Base-by-base conservation (phyloP, 257 asterid genomes). In the Henckelia pumila region DNA sequence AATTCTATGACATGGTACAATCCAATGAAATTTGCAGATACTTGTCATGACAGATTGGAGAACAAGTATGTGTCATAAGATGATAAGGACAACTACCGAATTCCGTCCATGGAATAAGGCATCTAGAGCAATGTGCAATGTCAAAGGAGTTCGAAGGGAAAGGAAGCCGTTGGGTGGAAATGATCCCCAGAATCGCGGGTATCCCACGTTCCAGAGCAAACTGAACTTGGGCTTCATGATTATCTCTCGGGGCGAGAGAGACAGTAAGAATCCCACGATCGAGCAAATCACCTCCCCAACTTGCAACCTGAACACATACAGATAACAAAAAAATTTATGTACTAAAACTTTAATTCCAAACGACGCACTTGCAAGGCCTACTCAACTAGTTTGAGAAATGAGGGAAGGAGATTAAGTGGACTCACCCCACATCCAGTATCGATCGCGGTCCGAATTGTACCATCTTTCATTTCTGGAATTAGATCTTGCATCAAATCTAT, bases 401-500 rank as follows among this genome's bases (percentile, higher is more conserved):
- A 7, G 17, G 28, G 55, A 40, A 64, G 71, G 22, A 58, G 14
- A 17, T 19, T 9, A 33, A 59, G 44, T 20, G 52, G 64, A 76
- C 89, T 75, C 71, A 84, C 89, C 82, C 89, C 87, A 59, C 89
- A 84, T 63, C 89, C 89, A 13, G 87, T 84, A 61, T 84, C 89
- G 58, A 81, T 79, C 64, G 89, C 87, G 24, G 87, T 84, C 50
- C 85, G 67, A 56, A 84, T 29, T 20, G 84, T 73, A 49, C 89
- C 89, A 22, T 81, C 78, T 63, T 63, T 77, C 89, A 84, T 84
- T 70, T 47, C 85, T 2, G 87, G 83, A 55, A 84, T 79, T 65
- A 84, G 65, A 35, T 73, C 80, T 63, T 75, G 76, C 87, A 84
- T 81, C 76, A 71, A 56, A 64, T 84, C 82, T 16, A 84, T 81